phyloP scores from a whole-genome alignment of 164 flowering plant genomes.

The Stephania japonica region DNA sequence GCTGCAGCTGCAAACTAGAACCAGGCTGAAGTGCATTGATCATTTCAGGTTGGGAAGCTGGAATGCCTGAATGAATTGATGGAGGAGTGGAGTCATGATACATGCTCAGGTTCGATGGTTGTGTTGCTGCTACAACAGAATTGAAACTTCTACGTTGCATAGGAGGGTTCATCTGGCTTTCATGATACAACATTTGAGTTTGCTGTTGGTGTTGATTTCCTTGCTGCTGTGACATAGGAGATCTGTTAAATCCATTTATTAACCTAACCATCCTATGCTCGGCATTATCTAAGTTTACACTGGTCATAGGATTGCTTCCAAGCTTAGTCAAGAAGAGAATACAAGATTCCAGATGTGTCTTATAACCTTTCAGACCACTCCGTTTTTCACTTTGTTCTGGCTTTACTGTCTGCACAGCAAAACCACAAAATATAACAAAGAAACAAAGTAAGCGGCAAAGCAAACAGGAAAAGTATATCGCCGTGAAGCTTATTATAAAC shows the following conservation, averaged over 20 bases:
- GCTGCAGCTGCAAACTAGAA: constrained; percentile 50
- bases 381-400: constrained; percentile 47
- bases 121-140: constrained; percentile 40
- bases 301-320: constrained; percentile 28
- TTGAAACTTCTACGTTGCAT: constrained; percentile 50
- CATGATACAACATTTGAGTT: constrained; percentile 57
- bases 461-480: background rate
- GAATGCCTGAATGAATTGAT: constrained; percentile 29
- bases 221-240: constrained; percentile 38
- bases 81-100: constrained; percentile 48
- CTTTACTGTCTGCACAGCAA: constrained; percentile 44
- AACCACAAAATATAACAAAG: constrained; percentile 21
- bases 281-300: constrained; percentile 29
- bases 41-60: constrained; percentile 44
- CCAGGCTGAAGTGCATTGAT: constrained; percentile 43
- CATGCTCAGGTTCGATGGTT: constrained; percentile 34
- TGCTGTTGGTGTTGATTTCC: constrained; percentile 40
- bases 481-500: background rate
- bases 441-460: background rate
- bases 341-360: constrained; percentile 43
- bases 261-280: constrained; percentile 58
- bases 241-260: constrained; percentile 38
- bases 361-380: constrained; percentile 37
- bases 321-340: constrained; percentile 34
- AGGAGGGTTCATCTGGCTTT: constrained; percentile 53